Conservation (phyloP, 2,329 filamentous ascomycete genomes). For the Hymenoscyphus linearis region DNA sequence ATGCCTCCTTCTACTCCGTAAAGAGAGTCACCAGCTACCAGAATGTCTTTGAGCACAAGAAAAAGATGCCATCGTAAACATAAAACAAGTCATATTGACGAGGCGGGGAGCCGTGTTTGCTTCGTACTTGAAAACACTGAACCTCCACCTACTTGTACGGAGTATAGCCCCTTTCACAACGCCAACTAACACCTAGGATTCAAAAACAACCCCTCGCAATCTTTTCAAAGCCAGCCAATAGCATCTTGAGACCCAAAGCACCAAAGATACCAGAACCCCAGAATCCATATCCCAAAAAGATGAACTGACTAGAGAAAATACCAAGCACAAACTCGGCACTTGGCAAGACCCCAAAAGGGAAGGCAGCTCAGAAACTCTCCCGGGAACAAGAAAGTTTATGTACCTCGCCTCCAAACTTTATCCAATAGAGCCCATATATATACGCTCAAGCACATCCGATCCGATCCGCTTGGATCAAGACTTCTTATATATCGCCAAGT, state of each 20-base stretch:
- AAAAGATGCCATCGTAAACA: too few species aligned
- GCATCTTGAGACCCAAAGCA: background rate
- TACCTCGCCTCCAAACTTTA: background rate
- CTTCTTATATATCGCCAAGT: background rate
- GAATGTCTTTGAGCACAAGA: too few species aligned
- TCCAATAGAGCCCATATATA: background rate
- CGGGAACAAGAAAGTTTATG: too few species aligned
- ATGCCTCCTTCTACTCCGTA: too few species aligned
- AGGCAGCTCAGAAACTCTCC: background rate
- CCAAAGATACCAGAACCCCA: background rate
- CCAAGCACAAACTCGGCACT: background rate
- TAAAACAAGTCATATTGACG: too few species aligned
- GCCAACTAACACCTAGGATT: background rate
- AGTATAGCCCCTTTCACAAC: background rate
- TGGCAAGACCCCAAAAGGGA: background rate
- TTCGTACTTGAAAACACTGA: too few species aligned
- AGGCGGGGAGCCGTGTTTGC: too few species aligned
- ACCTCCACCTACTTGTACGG: too few species aligned
- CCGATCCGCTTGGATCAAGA: background rate
- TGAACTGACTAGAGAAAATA: background rate
- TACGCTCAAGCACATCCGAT: background rate
- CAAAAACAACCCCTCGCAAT: background rate
- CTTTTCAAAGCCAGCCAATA: background rate
- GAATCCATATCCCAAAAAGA: background rate
- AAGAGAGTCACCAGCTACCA: too few species aligned